Evolutionary conservation across 73 alveolate species (phyloP).

Genomic region (Urostyla sp.): DNA sequence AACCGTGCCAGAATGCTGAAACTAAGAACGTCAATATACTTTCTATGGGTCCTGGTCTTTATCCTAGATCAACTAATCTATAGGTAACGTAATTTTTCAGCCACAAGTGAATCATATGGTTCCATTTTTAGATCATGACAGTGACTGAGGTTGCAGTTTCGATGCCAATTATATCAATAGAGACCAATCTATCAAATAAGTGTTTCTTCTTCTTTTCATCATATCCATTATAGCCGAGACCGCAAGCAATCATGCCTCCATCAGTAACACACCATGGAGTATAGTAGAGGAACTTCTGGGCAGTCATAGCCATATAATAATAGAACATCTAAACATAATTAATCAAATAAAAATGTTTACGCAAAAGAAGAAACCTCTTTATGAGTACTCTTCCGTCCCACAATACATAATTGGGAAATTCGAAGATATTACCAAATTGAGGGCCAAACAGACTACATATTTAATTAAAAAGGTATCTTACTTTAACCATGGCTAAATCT

Average conservation of each 20-base stretch:
- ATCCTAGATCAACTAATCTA: constrained; percentile 68
- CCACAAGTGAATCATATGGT: constrained; percentile 88
- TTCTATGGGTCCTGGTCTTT: constrained; percentile 58
- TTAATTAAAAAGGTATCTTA: not conserved
- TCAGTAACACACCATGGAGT: constrained; percentile 77
- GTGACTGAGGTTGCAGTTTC: constrained; percentile 74
- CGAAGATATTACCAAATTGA: constrained; percentile 56
- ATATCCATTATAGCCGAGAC: constrained; percentile 82
- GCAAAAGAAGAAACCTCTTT: constrained; percentile 28
- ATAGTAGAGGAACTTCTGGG: constrained; percentile 66
- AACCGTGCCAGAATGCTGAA: constrained; percentile 99
- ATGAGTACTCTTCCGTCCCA: constrained; percentile 77
- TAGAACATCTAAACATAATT: constrained; percentile 48
- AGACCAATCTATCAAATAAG: constrained; percentile 26
- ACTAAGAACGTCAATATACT: constrained; percentile 76
- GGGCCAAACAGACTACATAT: constrained; percentile 53
- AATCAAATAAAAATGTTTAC: not conserved
- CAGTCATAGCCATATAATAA: constrained; percentile 74
- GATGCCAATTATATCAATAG: constrained; percentile 55
- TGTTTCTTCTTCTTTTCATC: constrained; percentile 59
- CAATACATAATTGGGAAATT: constrained; percentile 68
- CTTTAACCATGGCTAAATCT: constrained; percentile 38
- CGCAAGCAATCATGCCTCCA: constrained; percentile 59
- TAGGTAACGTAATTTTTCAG: constrained; percentile 83
- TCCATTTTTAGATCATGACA: constrained; percentile 86